phyloP scores from a whole-genome alignment of 257 asterid species.

The Asclepias syriaca region DNA sequence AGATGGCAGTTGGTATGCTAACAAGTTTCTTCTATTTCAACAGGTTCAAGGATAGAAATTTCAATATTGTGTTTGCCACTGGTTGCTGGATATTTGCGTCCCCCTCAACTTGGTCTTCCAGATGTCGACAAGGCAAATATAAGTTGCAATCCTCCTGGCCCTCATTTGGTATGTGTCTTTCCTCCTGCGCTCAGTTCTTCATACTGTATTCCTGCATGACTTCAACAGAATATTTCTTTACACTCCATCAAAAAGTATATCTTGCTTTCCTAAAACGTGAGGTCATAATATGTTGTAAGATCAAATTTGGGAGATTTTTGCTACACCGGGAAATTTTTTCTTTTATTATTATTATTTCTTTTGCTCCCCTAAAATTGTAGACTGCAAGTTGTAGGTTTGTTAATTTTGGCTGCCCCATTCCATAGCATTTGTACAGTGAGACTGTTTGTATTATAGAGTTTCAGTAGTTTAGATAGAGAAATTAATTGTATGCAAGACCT shows the following conservation, averaged over 20 bases:
- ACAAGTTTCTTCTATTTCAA: conserved; percentile 15
- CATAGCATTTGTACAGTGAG: conserved; percentile 8
- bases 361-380: not conserved
- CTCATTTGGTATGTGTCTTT: conserved; percentile 84
- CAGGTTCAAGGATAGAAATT: conserved; percentile 80
- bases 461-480: not conserved
- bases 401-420: not conserved
- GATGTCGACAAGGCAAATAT: conserved; percentile 57
- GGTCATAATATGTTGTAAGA: conserved; percentile 3
- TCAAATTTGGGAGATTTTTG: not conserved
- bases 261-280: not conserved
- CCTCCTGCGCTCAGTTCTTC: conserved; percentile 95
- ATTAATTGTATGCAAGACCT: not conserved
- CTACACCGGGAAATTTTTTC: not conserved
- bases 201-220: conserved; percentile 69
- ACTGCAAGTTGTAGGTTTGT: not conserved
- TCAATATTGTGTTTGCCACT: conserved; percentile 82
- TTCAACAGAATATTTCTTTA: not conserved
- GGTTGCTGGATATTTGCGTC: conserved; percentile 91
- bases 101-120: conserved; percentile 85
- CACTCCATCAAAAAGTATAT: not conserved
- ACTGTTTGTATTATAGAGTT: not conserved
- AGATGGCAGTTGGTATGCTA: not conserved
- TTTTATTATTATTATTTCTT: too few species aligned
- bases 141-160: conserved; percentile 94